Conservation (phyloP, 768 basidiomycete species). For the Glaciozyma martinii region DNA sequence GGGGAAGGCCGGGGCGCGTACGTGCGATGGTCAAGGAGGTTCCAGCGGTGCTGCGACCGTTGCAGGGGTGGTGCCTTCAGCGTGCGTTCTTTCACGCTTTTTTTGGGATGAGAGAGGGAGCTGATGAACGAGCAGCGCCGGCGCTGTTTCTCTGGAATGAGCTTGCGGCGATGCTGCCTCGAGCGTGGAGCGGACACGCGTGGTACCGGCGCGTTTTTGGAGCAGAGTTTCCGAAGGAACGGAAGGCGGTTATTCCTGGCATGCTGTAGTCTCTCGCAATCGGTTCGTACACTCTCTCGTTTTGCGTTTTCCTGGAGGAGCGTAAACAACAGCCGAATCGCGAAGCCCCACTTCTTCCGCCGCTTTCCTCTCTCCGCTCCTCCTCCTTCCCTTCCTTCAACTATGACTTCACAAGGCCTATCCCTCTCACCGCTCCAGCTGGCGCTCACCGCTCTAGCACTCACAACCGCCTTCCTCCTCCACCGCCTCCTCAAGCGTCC, state of each 20-base stretch:
- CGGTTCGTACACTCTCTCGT: too few species aligned
- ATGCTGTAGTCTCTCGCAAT: slow-evolving; percentile 45
- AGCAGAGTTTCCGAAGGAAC: slow-evolving; percentile 63
- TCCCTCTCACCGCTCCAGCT: too few species aligned
- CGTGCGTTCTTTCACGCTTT: slow-evolving; percentile 83
- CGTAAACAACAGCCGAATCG: too few species aligned
- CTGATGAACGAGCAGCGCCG: not conserved
- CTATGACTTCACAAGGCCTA: too few species aligned
- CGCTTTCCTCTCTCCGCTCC: too few species aligned
- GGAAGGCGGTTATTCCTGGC: slow-evolving; percentile 72
- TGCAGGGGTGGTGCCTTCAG: slow-evolving; percentile 28
- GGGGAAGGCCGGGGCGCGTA: not conserved
- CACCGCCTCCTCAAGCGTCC: not conserved
- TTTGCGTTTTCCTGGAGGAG: too few species aligned
- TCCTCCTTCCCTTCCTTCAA: too few species aligned
- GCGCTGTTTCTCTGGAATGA: slow-evolving; percentile 46
- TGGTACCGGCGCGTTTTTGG: slow-evolving; percentile 76
- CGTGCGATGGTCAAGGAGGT: slow-evolving; percentile 15
- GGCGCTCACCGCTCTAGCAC: not conserved
- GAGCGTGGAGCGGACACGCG: slow-evolving; percentile 61
- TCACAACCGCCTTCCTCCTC: not conserved
- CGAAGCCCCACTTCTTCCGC: too few species aligned
- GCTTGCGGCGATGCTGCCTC: slow-evolving; percentile 65
- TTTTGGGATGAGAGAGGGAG: not conserved
- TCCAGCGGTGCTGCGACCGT: not conserved